Evolutionary conservation across 805 yeast species (phyloP), one percentile per base, ranked within the genome.

Genomic region (Blastobotrys robertii): DNA sequence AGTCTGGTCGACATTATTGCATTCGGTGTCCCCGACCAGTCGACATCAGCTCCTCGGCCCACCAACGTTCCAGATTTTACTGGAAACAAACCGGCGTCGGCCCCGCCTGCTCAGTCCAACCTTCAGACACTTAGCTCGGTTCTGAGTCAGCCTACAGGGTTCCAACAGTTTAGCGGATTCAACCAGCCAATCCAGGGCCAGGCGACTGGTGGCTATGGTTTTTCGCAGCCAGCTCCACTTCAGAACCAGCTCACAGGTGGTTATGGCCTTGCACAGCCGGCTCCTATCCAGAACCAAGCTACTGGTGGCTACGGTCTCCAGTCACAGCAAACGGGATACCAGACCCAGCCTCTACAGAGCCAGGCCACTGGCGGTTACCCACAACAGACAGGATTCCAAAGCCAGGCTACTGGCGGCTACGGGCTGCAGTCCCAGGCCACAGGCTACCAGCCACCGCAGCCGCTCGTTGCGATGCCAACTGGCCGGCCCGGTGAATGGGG

Each of bases 1-100:
- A 81, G 92, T 46, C 83, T 88, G 64, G 88, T 88, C 33, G 96
- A 87, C 62, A 84, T 86, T 28, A 88, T 90, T 54, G 83, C 78
- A 54, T 81, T 87, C 57, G 70, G 77, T 41, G 76, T 85, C 41
- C 86, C 84, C 1, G 90, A 80, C 48, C 67, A 64, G 2, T 30
- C 46, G 2, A 25, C 53, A 22, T 39, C 48, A 16, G 39, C 43
- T 30, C 13, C 15, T n/a, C n/a, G 41, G 36, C 53, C 52, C 16
- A 39, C 58, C n/a, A 48, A 50, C 43, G 61, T 50, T 13, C 60
- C 58, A 15, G 50, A 49, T 37, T 57, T 52, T 43, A 38, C 42
- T 2, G 37, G 8, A 4, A 19, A 28, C 39, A 25, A 30, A 14
- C 40, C 39, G 37, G 13, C 9, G 25, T 14, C 40, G 4, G 11